Evolutionary conservation across 441 rosid species (phyloP).

Genomic region (Pelargonium cotyledonis): DNA sequence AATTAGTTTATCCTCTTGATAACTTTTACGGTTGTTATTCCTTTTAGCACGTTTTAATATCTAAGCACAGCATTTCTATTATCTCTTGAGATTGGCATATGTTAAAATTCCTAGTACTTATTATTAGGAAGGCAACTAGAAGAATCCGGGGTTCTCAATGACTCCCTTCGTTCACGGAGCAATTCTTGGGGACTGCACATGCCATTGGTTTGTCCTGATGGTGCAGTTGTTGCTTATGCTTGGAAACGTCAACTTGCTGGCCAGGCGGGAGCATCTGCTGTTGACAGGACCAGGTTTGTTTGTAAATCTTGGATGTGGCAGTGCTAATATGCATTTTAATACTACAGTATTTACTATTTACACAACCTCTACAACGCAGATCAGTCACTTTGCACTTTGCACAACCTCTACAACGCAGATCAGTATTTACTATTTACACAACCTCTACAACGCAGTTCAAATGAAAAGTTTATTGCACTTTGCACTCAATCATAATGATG

Average conservation of each 20-base stretch:
- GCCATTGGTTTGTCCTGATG: too few species aligned
- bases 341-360: background rate
- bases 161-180: constrained; percentile 65
- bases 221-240: too few species aligned
- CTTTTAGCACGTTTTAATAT: background rate
- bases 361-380: background rate
- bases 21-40: background rate
- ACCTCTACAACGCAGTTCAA: background rate
- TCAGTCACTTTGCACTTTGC: background rate
- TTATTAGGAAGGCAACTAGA: constrained; percentile 72
- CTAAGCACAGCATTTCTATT: background rate
- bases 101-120: constrained; percentile 16
- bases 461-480: too few species aligned
- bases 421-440: background rate
- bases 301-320: too few species aligned
- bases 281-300: too few species aligned
- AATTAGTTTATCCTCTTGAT: background rate
- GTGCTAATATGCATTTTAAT: constrained; percentile 24
- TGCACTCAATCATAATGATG: background rate
- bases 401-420: background rate
- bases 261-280: constrained; percentile 74
- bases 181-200: constrained; percentile 65
- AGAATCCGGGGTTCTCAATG: constrained; percentile 81
- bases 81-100: background rate
- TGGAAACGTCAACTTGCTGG: constrained; percentile 75